Conservation (phyloP, 345 rosid species). For the Eucalyptus microcorys region DNA sequence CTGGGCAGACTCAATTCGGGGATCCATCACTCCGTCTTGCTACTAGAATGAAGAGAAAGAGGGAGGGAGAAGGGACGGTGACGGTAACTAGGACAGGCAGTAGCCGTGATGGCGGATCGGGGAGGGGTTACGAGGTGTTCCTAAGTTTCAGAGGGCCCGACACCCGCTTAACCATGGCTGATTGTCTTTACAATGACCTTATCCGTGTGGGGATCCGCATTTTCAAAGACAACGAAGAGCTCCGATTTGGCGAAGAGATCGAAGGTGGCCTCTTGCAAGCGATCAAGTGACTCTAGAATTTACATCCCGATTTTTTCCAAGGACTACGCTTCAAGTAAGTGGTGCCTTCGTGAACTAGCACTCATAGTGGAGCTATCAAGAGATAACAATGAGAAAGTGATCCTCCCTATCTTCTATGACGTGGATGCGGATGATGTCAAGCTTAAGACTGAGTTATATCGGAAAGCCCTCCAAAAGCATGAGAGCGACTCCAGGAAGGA, state of each 20-base stretch:
- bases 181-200: background rate
- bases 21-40: too few relatives aligned
- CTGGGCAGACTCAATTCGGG: too few relatives aligned
- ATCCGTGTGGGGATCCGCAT: background rate
- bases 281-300: too few relatives aligned
- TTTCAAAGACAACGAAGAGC: too few relatives aligned
- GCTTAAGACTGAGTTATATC: background rate
- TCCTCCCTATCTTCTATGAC: background rate
- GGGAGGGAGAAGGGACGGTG: rapidly evolving
- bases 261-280: too few relatives aligned
- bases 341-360: background rate
- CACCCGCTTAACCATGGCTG: background rate
- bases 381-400: background rate
- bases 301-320: too few relatives aligned
- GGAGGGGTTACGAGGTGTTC: background rate
- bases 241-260: too few relatives aligned
- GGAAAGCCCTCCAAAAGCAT: background rate
- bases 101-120: too few relatives aligned
- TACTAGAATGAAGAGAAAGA: too few relatives aligned
- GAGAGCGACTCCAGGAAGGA: rapidly evolving
- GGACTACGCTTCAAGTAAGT: too few relatives aligned
- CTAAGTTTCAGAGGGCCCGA: background rate
- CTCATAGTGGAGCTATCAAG: background rate
- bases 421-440: background rate
- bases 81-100: rapidly evolving